Evolutionary conservation across 2,329 filamentous ascomycete species (phyloP), one percentile per base, ranked within the genome.

Genomic region (Nakataea oryzae): DNA sequence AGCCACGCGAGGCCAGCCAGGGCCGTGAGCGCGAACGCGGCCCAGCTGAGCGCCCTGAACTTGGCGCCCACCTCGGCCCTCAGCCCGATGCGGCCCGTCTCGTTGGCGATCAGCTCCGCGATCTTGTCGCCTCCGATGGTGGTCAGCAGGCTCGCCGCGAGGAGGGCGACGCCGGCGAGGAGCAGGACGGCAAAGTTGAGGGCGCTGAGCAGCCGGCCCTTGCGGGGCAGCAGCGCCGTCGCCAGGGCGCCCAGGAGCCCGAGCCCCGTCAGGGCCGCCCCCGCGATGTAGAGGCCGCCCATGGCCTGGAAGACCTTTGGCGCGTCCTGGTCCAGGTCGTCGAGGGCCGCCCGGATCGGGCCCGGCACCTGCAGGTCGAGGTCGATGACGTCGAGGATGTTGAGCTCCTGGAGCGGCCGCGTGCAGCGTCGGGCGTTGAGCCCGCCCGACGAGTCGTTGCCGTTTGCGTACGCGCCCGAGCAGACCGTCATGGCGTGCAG

Each of bases 271-370:
- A 78, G 73, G 24, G 69, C 74, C 58, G 75, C 70, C 61, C 72
- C 75, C 1, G 83, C 64, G 54, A 79, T 74, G 69, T 79, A 83
- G 62, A 84, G 69, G 59, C 81, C 70, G 68, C 80, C 79, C 58
- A 81, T 70, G 29, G 73, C 76, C n/a, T 79, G 69, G 5, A 83
- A 74, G n/a, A 76, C 72, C 21, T 70, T 69, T 67, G 83, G 82
- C 68, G 84, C 71, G n/a, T 74, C 70, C 70, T 80, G 73, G 65
- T 85, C 68, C n/a, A 76, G 75, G 55, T 77, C 70, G 63, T 78
- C 74, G 63, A 85, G 74, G 34, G 72, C 72, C 8, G 75, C 65
- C 17, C 77, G 76, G 68, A 78, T 76, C n/a, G 84, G 70, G 59
- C 79, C 74, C 65, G 73, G 72, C 26, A 81, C 71, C 62, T 74